Base-by-base conservation (phyloP, 2,329 filamentous ascomycete genomes). In the Fonsecaea pedrosoi region DNA sequence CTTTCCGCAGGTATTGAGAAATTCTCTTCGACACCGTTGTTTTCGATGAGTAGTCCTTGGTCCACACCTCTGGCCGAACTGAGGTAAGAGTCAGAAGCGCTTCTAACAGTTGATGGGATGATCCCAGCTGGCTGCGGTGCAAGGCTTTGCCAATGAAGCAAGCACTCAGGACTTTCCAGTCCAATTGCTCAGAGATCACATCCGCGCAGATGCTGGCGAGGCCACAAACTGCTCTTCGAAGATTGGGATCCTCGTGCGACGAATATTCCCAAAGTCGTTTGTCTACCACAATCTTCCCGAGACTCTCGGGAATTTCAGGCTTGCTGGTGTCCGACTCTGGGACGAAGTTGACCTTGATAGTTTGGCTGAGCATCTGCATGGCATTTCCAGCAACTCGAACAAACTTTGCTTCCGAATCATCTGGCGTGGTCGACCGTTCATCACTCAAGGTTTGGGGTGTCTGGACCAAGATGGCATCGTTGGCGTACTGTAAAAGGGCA, bases 321-420 rank as follows among this genome's bases (percentile, higher is more conserved):
- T 69, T 74, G 82, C 35, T 30, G 30, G 21, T 80, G 76, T 68
- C 38, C 15, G 61, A 18, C 34, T 18, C 21, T 7, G 1, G 34
- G n/a, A 54, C 34, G 35, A 66, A 61, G 35, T 70, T 68, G 60
- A 32, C 48, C 54, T 59, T 65, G 34, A 90, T 72, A 34, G 90
- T 77, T 63, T 84, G 83, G 15, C 82, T 82, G 21, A 89, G 79
- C 15, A 88, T 78, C 32, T 84, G 77, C 32, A 88, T 78, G 61
- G 83, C 86, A 7, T 86, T 86, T 1, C 85, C 84, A n/a, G 87
- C 83, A 3, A 97, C 93, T 55, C 95, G 86, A 68, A 89, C 87
- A 79, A 96, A 95, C 73, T 97, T 97, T 18, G 90, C 87, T 71
- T 93, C 87, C 3, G 92, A 89, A 76, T 99, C 95, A 72, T 98